phyloP scores from a whole-genome alignment of 208 protist species.

The Naegleria lovaniensis region DNA sequence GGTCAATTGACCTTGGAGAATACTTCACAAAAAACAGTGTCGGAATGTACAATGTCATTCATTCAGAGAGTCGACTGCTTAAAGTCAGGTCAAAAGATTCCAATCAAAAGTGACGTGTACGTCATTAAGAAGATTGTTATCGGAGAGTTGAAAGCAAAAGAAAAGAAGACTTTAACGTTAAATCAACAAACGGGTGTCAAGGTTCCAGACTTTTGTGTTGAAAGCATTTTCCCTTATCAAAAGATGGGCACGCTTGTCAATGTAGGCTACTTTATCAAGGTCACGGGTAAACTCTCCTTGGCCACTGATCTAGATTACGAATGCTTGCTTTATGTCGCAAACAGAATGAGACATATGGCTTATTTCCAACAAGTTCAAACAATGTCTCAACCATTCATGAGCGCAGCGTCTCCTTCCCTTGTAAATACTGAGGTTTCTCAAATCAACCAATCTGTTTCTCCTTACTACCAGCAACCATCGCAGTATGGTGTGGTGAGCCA shows the following conservation, averaged over 20 bases:
- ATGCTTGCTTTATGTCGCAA: neutral
- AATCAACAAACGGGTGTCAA: neutral
- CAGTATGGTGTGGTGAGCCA: neutral
- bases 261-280: neutral
- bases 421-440: neutral
- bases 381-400: neutral
- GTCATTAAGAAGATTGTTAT: neutral
- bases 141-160: neutral
- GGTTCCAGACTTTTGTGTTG: neutral
- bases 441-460: neutral
- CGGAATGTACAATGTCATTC: neutral
- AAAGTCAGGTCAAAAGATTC: neutral
- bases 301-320: neutral
- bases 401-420: neutral
- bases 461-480: neutral
- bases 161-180: neutral
- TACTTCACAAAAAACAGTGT: neutral
- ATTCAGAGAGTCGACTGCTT: constrained; percentile 1
- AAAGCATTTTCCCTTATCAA: neutral
- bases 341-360: neutral
- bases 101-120: neutral
- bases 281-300: neutral
- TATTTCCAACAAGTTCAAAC: neutral
- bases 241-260: neutral
- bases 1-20: neutral